Evolutionary conservation across 2,329 filamentous ascomycete genomes (phyloP).

Genomic region (Lizonia empirigonia): DNA sequence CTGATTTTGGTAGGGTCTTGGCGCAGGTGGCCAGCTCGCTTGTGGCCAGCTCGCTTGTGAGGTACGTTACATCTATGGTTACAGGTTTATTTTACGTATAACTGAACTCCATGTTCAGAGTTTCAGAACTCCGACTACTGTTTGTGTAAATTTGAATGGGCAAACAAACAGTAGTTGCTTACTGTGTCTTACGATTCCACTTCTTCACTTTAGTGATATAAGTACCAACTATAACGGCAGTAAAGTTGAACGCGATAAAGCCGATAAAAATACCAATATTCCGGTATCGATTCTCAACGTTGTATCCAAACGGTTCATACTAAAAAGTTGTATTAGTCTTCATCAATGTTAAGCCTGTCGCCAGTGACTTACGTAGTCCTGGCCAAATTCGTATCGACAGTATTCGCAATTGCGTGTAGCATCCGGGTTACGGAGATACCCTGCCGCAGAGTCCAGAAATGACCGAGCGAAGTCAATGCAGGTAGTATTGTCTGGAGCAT

Average conservation of each 20-base stretch:
- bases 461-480: conserved; percentile 1
- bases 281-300: not conserved
- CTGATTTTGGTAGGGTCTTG: no score
- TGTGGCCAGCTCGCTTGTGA: no score
- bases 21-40: no score
- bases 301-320: conserved; percentile 8
- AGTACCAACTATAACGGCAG: conserved; percentile 3
- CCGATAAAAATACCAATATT: conserved; percentile 7
- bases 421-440: conserved; percentile 2
- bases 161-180: not conserved
- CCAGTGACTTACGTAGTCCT: conserved; percentile 3
- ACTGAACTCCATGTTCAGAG: no score
- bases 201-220: conserved; percentile 4
- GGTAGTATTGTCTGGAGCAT: not conserved
- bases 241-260: conserved; percentile 8
- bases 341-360: not conserved
- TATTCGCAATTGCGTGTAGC: not conserved
- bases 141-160: no score
- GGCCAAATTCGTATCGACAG: conserved; percentile 2
- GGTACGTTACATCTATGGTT: no score
- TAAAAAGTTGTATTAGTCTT: not conserved
- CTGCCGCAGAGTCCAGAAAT: not conserved
- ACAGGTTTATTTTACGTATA: no score
- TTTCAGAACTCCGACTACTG: no score
- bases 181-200: conserved; percentile 10